Base-by-base conservation (phyloP, 805 yeast genomes). In the Groenewaldozyma salmanticensis region DNA sequence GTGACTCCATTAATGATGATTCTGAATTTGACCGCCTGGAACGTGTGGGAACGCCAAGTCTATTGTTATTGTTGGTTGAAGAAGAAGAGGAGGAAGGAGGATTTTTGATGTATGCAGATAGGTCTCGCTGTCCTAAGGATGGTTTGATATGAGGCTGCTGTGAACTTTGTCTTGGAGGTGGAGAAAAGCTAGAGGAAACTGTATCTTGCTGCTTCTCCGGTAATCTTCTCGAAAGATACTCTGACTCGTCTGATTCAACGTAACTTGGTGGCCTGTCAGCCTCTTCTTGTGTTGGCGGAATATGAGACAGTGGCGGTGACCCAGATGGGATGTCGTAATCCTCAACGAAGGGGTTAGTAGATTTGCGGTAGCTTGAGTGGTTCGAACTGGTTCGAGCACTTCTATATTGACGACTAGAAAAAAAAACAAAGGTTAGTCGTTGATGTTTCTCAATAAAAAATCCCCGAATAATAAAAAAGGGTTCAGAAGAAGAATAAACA, bases 1-100 rank as follows among this genome's bases (percentile, higher is more conserved):
- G 42, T 4, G 42, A 42, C 43, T 50, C 47, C 48, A 52, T 42
- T 43, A 48, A 27, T 42, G 57, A 39, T 41, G 52, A 27, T 31
- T 46, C 49, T 18, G 48, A 46, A 42, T 49, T 45, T 31, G 54
- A 31, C 39, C 50, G 45, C n/a, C 46, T 36, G 38, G 64, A 58
- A 46, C 59, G 65, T 47, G 62, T 68, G 3, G 29, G 6, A 17
- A 16, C 37, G 29, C 11, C 7, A 7, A 9, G 7, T 5, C 22
- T 21, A n/a, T 34, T 19, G 11, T 21, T 19, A 19, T 2, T 13
- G n/a, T 17, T 4, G 24, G 27, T 5, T 9, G 15, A 7, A 21
- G 37, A 17, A 16, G 22, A 19, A 16, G 37, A 34, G 19, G 37
- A 34, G 7, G 37, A 17, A 16, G 37, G 37, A 19, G 37, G 37